phyloP scores from a whole-genome alignment of 176 grass and related monocot species.

The Leersia perrieri region DNA sequence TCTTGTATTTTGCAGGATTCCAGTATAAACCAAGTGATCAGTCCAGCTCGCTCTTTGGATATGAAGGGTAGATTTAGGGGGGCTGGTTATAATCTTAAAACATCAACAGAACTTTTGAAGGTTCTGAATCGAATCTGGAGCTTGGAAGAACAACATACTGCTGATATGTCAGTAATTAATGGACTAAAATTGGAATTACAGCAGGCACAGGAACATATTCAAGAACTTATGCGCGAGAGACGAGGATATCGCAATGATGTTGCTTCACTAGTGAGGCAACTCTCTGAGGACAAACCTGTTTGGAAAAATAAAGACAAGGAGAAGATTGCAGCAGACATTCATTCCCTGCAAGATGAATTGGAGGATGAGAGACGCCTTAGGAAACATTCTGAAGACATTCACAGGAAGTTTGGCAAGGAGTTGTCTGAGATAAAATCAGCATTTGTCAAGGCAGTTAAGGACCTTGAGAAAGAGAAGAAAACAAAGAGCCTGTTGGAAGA shows the following conservation, averaged over 20 bases:
- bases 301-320: slow-evolving; percentile 63
- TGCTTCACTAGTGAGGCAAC: slow-evolving; percentile 53
- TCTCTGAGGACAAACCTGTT: slow-evolving; percentile 58
- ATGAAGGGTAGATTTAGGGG: slow-evolving; percentile 50
- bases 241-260: slow-evolving; percentile 42
- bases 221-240: slow-evolving; percentile 58
- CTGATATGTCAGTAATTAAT: slow-evolving; percentile 58
- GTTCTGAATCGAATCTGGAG: slow-evolving; percentile 91
- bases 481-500: slow-evolving; percentile 67
- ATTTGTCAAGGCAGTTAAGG: slow-evolving; percentile 62
- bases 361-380: slow-evolving; percentile 63
- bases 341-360: slow-evolving; percentile 61
- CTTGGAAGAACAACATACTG: slow-evolving; percentile 74
- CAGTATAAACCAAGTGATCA: slow-evolving; percentile 43
- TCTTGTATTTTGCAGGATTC: slow-evolving; percentile 46
- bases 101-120: slow-evolving; percentile 80
- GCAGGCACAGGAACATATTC: slow-evolving; percentile 52
- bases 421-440: slow-evolving; percentile 73
- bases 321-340: slow-evolving; percentile 47
- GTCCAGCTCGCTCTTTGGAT: slow-evolving; percentile 50
- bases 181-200: slow-evolving; percentile 63
- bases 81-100: slow-evolving; percentile 49
- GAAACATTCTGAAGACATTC: slow-evolving; percentile 54
- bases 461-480: slow-evolving; percentile 76
- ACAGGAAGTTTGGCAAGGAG: slow-evolving; percentile 72